phyloP scores from a whole-genome alignment of 495 filamentous ascomycete genomes.

The Xylaria telfairii region DNA sequence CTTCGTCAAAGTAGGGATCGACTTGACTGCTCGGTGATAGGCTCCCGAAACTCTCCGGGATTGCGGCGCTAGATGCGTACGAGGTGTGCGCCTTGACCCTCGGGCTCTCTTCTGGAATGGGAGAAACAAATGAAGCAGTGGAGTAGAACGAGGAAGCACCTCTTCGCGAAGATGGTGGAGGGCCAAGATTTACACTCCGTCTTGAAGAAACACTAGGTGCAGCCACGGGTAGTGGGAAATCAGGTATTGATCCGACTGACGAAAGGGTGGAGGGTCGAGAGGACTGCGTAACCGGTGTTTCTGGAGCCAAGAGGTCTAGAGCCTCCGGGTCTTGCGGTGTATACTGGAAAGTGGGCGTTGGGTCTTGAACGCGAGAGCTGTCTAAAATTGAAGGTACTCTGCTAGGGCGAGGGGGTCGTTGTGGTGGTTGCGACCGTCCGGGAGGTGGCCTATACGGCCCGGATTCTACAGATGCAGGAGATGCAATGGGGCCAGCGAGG shows the following conservation, averaged over 20 bases:
- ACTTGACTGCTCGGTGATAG: conserved; percentile 51
- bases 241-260: conserved; percentile 65
- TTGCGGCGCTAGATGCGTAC: conserved; percentile 80
- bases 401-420: conserved; percentile 71
- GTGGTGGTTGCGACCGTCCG: conserved; percentile 65
- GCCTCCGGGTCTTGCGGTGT: conserved; percentile 46
- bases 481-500: conserved; percentile 53
- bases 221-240: conserved; percentile 62
- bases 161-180: conserved; percentile 70
- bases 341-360: conserved; percentile 58
- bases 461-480: conserved; percentile 42
- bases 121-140: conserved; percentile 77
- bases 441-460: conserved; percentile 54
- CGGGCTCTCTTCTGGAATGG: conserved; percentile 83
- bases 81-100: conserved; percentile 68
- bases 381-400: conserved; percentile 61
- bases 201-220: conserved; percentile 47
- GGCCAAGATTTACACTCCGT: conserved; percentile 64
- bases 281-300: conserved; percentile 47
- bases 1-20: conserved; percentile 54
- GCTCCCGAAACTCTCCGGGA: conserved; percentile 72
- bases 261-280: conserved; percentile 61
- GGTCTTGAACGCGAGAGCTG: conserved; percentile 56
- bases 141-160: conserved; percentile 79
- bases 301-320: conserved; percentile 41